Base-by-base conservation (phyloP, 2,329 filamentous ascomycete genomes). In the Talaromyces sp. region DNA sequence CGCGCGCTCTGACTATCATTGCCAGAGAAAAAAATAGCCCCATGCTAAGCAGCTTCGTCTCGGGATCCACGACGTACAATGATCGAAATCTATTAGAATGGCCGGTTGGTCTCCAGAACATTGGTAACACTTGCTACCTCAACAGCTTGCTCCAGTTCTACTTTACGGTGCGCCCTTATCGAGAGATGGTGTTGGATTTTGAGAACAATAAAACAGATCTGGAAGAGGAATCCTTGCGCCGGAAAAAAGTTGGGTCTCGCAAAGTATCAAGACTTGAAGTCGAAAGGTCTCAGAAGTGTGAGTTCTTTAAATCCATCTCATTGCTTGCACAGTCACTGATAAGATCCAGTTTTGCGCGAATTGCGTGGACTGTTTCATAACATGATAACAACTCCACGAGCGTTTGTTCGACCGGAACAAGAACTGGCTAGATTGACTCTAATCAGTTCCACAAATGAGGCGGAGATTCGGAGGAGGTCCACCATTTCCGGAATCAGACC, bases 71-170 rank as follows among this genome's bases (percentile, higher is more conserved):
- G 16, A 64, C 64, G 3, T 71, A 74, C 42, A 65, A 72, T 21
- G 70, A 72, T 66, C 70, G 72, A 55, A 70, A 76, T 40, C 72
- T 69, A 64, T 75, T 77, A 54, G 80, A 84, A 33, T 87, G 91
- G 75, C 95, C 95, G 0, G 90, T 96, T 23, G 95, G 95, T 0
- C 83, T 98, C 5, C 85, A 88, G 66, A 99, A 98, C 69, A 96
- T 98, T 63, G 93, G 95, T 64, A 99, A 99, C 71, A 99, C 96
- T 0, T 99, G 95, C 75, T 99, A 99, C 71, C 83, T 99, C 61
- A 99, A 99, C 80, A 98, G 93, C 76, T 84, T 99, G 56, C 82
- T 99, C 9, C 95, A 99, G 62, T 98, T 96, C 72, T 89, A 97
- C 67, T 97, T 96, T 73, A 96, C 93, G 0, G 86, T 98, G 61